phyloP scores from a whole-genome alignment of 2,329 filamentous ascomycete species.

The Cercospora citrullina region DNA sequence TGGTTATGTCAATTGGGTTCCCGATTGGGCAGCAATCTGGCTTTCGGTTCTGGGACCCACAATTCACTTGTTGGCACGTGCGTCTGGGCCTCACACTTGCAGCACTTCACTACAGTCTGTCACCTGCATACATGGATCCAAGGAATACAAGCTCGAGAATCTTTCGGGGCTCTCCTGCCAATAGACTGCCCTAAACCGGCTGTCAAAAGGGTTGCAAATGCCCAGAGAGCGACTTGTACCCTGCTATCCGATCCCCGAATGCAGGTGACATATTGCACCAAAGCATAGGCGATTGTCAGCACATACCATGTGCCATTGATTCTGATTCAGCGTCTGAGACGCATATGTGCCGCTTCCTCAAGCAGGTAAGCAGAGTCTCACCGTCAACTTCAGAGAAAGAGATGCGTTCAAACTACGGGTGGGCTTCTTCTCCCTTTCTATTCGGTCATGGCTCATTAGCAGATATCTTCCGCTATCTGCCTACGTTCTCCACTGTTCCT shows the following conservation, averaged over 20 bases:
- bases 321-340: neutral
- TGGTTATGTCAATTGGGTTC: neutral
- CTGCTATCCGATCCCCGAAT: too few species aligned
- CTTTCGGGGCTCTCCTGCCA: too few species aligned
- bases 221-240: too few species aligned
- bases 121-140: too few species aligned
- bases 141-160: too few species aligned
- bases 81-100: neutral
- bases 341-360: neutral
- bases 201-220: too few species aligned
- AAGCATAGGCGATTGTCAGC: neutral
- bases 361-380: neutral
- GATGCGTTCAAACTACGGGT: neutral
- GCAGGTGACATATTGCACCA: too few species aligned
- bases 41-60: neutral
- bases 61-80: neutral
- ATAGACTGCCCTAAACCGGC: too few species aligned
- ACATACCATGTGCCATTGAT: neutral
- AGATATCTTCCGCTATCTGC: constrained; percentile 3
- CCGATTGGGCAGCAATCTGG: constrained; percentile 3
- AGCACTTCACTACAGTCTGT: neutral
- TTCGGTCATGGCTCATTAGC: neutral
- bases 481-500: constrained; percentile 63
- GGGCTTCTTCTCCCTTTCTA: too few species aligned
- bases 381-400: neutral